Base-by-base conservation (phyloP, 306 rosid genomes). In the Myrica gale region DNA sequence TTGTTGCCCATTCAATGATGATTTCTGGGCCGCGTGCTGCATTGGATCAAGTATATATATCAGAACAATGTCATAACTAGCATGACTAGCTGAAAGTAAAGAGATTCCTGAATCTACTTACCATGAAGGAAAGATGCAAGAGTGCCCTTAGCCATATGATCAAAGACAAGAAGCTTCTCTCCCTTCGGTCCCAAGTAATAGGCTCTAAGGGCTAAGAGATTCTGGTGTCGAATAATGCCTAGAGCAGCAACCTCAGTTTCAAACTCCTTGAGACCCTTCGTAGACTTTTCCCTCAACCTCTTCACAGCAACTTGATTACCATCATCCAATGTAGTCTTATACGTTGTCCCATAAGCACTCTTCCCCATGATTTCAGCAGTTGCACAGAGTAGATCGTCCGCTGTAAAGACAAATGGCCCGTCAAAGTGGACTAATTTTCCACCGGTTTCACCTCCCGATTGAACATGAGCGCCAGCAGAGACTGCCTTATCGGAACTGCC, bases 301-400 rank as follows among this genome's bases (percentile, higher is more conserved):
- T 93, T 93, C 83, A 93, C 98, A 37, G 93, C 95, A 81, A 93
- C 96, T 71, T 89, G 89, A 83, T 89, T 80, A 3, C 91, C 95
- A 87, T 93, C 96, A 72, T 93, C 98, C 62, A 93, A 63, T 62
- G 95, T 89, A 46, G 98, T 96, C 80, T 93, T 93, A 66, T 93
- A 93, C 11, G 96, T 96, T 43, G 98, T 93, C 56, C 98, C 98
- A 84, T 84, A 92, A 9, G 97, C 86, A 75, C 92, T 92, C 78
- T 90, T 93, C 0, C 98, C 98, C 93, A 93, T 90, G 61, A 93
- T 93, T 88, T 93, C 98, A 6, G 98, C 98, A 48, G 96, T 90
- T 12, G 98, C 96, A 73, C 98, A 93, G 74, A 93, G 51, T 6
- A 93, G 90, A 79, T 93, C 96, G 82, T 93, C 98, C 61, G 96